Evolutionary conservation across 2,329 filamentous ascomycete genomes (phyloP), one percentile per base, ranked within the genome.

Genomic region (Ilyonectria sp.): DNA sequence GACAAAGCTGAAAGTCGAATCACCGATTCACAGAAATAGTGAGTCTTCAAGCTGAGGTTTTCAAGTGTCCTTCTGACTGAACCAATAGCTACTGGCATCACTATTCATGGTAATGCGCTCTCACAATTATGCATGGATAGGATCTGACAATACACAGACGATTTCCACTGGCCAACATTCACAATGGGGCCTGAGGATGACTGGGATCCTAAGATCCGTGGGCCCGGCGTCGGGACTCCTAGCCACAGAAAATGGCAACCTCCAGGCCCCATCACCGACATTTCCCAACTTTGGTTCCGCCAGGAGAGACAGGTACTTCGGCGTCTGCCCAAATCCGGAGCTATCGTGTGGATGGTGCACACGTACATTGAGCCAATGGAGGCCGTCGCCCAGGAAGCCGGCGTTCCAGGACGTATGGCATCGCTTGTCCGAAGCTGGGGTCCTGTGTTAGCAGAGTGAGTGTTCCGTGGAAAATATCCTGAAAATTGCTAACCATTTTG

Each of bases 341-440:
- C 58, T n/a, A 29, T 60, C 13, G 58, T 60, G 15, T 60, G 58
- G 58, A 60, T 60, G 58, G 58, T 60, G 2, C 58, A 60, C 35
- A 60, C 58, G 2, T 60, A 60, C 23, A 53, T 60, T 29, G 58
- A 60, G 23, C 58, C 58, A 21, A 19, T 60, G 35, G 58, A 15
- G 0, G 47, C 43, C 7, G 58, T 60, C 4, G 46, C 44, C 11
- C 11, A 46, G 9, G 58, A 52, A 23, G 4, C 47, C 6, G 47
- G 58, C 2, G 15, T 60, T 50, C 58, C 58, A 43, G 47, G 58
- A 2, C 29, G 58, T 1, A 52, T 60, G 58, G 58, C 58, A 2
- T 60, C 58, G 13, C 35, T 60, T 19, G 26, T 60, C 11, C 58
- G 58, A 15, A 60, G 58, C 8, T 53, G 47, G 47, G 58, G 33